A percentile compares a stretch with the other conserved stretches of the same genome.
These are phyloP conservation scores for Dactylonectria estremocensis DNA, from an alignment of 2,329 filamentous ascomycete species.

Conservation along the genomic window DNA sequence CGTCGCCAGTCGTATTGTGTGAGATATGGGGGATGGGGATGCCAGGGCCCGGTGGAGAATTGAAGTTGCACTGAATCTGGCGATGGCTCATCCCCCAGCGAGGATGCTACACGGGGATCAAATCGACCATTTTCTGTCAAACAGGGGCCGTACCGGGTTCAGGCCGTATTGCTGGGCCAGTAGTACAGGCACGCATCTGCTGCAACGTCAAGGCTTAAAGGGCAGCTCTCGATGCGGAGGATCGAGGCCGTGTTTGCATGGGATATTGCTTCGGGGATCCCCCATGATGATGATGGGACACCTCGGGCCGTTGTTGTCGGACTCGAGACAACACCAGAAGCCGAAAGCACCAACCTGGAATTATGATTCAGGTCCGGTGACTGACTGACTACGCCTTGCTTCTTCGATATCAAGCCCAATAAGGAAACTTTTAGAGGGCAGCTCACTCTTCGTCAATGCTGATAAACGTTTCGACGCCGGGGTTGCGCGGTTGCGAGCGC, in stretches of 20 bases:
- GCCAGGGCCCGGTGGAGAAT: constrained; percentile 25
- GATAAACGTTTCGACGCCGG: not conserved
- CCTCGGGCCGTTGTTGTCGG: not conserved
- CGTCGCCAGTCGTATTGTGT: constrained; percentile 4
- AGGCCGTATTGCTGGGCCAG: constrained; percentile 6
- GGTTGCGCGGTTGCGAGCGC: constrained; percentile 2
- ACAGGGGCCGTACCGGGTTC: constrained; percentile 9
- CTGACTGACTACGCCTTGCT: constrained; percentile 1
- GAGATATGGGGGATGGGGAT: constrained; percentile 6
- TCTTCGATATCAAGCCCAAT: constrained; percentile 11
- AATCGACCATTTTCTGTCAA: constrained; percentile 1
- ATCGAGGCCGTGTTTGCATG: constrained; percentile 16
- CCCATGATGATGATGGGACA: too few species aligned
- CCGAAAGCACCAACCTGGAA: not conserved
- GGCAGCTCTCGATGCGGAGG: constrained; percentile 22
- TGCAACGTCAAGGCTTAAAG: constrained; percentile 2
- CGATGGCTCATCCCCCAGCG: not conserved
- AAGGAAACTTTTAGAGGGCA: constrained; percentile 10
- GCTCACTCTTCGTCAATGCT: not conserved
- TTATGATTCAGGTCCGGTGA: not conserved
- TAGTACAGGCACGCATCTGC: not conserved
- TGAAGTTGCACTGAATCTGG: constrained; percentile 20
- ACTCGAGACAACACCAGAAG: constrained; percentile 3
- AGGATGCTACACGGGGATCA: constrained; percentile 12
- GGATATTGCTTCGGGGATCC: too few species aligned